These are phyloP conservation scores for Penicillium rolfsii DNA, from an alignment of 2,329 filamentous ascomycete genomes.

Conservation along the genomic window DNA sequence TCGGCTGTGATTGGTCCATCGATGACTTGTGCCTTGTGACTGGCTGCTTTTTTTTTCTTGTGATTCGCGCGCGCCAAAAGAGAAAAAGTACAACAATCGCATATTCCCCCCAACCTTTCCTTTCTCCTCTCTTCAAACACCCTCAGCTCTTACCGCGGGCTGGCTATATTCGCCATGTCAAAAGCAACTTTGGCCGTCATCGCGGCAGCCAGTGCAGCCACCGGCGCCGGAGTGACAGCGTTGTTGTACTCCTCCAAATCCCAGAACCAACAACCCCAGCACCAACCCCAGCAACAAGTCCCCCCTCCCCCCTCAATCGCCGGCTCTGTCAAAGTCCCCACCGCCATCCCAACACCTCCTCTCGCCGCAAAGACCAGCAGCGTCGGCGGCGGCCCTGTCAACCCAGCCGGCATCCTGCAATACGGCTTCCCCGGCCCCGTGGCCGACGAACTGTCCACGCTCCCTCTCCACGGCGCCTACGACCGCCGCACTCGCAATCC, in stretches of 20 bases:
- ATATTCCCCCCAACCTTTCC: neutral
- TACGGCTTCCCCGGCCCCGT: constrained; percentile 93
- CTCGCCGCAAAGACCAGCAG: constrained; percentile 21
- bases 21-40: no score
- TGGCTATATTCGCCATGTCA: constrained; percentile 61
- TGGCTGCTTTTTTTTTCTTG: constrained; percentile 15
- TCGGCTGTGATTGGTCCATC: no score
- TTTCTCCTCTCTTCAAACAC: neutral
- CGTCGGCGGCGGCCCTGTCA: constrained; percentile 55
- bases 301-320: constrained; percentile 38
- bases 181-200: constrained; percentile 76
- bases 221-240: constrained; percentile 72
- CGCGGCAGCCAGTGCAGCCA: constrained; percentile 74
- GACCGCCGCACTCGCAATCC: constrained; percentile 91
- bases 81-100: neutral
- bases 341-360: constrained; percentile 31
- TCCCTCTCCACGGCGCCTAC: constrained; percentile 81
- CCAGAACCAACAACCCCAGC: neutral
- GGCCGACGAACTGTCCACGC: constrained; percentile 75
- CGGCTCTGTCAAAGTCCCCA: constrained; percentile 35
- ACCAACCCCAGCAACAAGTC: constrained; percentile 34
- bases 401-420: constrained; percentile 76
- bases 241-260: constrained; percentile 65
- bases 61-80: neutral
- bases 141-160: constrained; percentile 27